These are phyloP conservation scores for Mycena filopes DNA, from an alignment of 768 basidiomycete genomes.

Conservation along the genomic window DNA sequence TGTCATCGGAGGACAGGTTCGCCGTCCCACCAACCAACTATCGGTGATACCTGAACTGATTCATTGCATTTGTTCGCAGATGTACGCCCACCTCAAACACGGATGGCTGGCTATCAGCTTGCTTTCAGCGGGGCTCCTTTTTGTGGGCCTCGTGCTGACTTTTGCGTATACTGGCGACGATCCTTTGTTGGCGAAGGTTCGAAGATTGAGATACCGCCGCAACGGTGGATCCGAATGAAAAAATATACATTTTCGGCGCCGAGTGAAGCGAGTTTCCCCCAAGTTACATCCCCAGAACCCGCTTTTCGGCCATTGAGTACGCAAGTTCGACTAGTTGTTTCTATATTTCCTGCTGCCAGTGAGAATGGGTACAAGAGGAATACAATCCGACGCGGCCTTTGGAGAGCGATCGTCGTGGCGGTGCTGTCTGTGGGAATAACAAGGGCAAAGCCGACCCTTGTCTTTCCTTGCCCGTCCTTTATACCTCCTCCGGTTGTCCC, in stretches of 20 bases:
- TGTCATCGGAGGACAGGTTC: slow-evolving; percentile 73
- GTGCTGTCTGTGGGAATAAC: too few relatives aligned
- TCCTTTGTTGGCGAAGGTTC: slow-evolving; percentile 44
- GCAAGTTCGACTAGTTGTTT: too few relatives aligned
- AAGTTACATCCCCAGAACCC: too few relatives aligned
- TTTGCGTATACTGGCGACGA: slow-evolving; percentile 60
- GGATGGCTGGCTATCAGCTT: slow-evolving; percentile 74
- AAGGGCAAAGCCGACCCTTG: background rate
- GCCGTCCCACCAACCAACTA: background rate
- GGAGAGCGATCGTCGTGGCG: too few relatives aligned
- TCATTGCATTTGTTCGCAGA: slow-evolving; percentile 47
- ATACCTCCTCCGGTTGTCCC: background rate
- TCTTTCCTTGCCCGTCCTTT: background rate
- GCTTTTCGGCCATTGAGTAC: too few relatives aligned
- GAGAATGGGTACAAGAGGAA: too few relatives aligned
- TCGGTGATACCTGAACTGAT: slow-evolving; percentile 3
- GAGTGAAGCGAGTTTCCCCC: too few relatives aligned
- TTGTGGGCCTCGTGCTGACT: slow-evolving; percentile 49
- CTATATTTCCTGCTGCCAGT: too few relatives aligned
- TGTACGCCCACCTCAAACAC: slow-evolving; percentile 63
- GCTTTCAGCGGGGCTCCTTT: slow-evolving; percentile 56
- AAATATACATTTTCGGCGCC: too few relatives aligned
- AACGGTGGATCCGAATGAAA: too few relatives aligned
- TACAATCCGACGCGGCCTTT: too few relatives aligned
- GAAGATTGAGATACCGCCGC: background rate